phyloP scores from a whole-genome alignment of 352 stramenopile genomes.

The Pythium inflatum region DNA sequence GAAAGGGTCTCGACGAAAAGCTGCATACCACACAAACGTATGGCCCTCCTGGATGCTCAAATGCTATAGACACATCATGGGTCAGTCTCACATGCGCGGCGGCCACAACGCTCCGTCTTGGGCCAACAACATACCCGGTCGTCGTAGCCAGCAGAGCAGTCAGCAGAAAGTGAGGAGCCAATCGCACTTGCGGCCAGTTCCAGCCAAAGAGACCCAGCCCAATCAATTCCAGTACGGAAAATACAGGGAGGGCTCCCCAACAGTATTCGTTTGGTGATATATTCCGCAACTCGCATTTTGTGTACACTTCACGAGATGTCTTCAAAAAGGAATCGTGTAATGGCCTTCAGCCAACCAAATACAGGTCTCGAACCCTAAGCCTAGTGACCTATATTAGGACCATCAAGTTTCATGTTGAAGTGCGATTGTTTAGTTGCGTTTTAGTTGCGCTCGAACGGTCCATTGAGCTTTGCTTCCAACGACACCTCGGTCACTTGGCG shows the following conservation, averaged over 20 bases:
- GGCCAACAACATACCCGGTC: slow-evolving; percentile 72
- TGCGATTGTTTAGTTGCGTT: slow-evolving; percentile 8
- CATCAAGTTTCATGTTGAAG: slow-evolving; percentile 29
- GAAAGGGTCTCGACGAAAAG: slow-evolving; percentile 94
- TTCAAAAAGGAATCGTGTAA: background rate
- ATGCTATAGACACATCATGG: slow-evolving; percentile 62
- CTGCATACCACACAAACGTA: slow-evolving; percentile 92
- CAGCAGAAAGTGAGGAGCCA: slow-evolving; percentile 88
- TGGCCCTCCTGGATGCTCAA: slow-evolving; percentile 91
- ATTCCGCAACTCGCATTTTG: slow-evolving; percentile 1
- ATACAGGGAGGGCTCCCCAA: background rate
- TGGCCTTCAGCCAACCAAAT: slow-evolving; percentile 26
- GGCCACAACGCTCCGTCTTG: too few relatives aligned
- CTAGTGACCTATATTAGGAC: slow-evolving; percentile 20
- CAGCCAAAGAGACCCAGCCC: slow-evolving; percentile 15
- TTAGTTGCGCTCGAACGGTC: too few relatives aligned
- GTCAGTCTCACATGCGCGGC: too few relatives aligned
- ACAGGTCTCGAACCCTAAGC: slow-evolving; percentile 6
- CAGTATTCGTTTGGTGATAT: background rate
- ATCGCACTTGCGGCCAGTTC: background rate
- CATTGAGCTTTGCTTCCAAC: too few relatives aligned
- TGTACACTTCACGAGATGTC: background rate
- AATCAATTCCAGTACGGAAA: slow-evolving; percentile 17
- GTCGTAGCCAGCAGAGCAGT: slow-evolving; percentile 90
- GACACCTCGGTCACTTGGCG: too few relatives aligned